phyloP scores from a whole-genome alignment of 1,139 yeast species.

The Pichia sp. region DNA sequence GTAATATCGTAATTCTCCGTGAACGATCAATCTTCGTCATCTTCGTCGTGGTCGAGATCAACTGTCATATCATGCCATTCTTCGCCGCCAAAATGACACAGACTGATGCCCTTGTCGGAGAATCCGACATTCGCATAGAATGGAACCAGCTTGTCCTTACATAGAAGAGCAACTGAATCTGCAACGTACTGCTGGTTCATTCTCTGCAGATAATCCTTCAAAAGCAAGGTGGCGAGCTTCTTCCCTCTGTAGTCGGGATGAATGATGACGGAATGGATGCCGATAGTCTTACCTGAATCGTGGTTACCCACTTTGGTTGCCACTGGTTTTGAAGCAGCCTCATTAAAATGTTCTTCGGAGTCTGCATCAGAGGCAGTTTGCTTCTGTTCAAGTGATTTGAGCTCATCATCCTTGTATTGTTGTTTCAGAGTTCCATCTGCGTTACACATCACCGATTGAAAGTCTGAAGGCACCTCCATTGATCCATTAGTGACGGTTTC shows the following conservation, averaged over 20 bases:
- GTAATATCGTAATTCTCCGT: too few relatives aligned
- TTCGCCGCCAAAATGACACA: conserved; percentile 51
- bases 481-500: conserved; percentile 51
- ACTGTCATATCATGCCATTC: conserved; percentile 63
- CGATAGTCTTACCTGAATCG: conserved; percentile 69
- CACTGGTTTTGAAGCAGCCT: background rate
- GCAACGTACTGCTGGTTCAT: conserved; percentile 84
- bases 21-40: conserved; percentile 27
- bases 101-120: conserved; percentile 52
- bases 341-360: background rate
- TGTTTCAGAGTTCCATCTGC: conserved; percentile 20
- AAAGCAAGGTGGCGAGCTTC: conserved; percentile 72
- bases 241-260: conserved; percentile 75
- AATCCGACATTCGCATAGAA: conserved; percentile 83
- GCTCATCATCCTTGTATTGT: conserved; percentile 11
- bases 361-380: conserved; percentile 25
- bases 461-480: conserved; percentile 52
- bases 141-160: conserved; percentile 60
- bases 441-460: conserved; percentile 6
- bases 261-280: conserved; percentile 76
- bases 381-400: conserved; percentile 21
- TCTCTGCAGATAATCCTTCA: conserved; percentile 88
- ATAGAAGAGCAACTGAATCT: conserved; percentile 65
- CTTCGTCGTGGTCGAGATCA: conserved; percentile 57
- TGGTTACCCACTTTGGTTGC: conserved; percentile 48